These are phyloP conservation scores for Eucalyptus marginata DNA, from an alignment of 345 rosid genomes.

Conservation along the genomic window DNA sequence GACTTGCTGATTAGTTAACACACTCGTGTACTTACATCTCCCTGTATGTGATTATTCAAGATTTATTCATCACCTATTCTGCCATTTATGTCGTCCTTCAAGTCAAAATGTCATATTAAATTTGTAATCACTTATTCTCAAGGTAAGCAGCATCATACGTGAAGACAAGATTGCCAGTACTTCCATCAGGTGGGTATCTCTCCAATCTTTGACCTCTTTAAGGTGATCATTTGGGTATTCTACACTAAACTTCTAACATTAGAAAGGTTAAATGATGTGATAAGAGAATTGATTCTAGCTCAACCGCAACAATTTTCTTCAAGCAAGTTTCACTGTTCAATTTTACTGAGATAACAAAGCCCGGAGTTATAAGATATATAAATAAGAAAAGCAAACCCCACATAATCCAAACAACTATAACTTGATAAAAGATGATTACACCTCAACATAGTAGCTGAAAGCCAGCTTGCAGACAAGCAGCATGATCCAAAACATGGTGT, in stretches of 20 bases:
- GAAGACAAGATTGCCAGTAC: background rate
- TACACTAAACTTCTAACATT: background rate
- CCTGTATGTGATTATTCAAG: background rate
- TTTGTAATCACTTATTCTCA: fast-evolving
- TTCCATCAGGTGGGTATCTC: background rate
- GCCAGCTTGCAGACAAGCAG: conserved; percentile 86
- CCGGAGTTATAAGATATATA: background rate
- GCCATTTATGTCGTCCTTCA: background rate
- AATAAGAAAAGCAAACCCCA: background rate
- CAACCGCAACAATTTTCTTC: background rate
- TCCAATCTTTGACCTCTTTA: background rate
- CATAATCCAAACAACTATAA: background rate
- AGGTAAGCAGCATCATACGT: background rate
- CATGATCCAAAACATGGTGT: conserved; percentile 90
- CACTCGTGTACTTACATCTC: too few relatives aligned
- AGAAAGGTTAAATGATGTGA: background rate
- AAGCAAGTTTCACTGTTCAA: background rate
- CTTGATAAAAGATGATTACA: conserved; percentile 2
- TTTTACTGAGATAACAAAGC: background rate
- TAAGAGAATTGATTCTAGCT: background rate
- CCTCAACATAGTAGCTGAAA: conserved; percentile 99
- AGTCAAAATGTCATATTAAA: background rate
- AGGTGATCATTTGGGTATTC: background rate
- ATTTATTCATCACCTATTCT: background rate
- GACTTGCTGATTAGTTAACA: background rate